Conservation (phyloP, 2,329 filamentous ascomycete species). For the Pseudogymnoascus sp. region DNA sequence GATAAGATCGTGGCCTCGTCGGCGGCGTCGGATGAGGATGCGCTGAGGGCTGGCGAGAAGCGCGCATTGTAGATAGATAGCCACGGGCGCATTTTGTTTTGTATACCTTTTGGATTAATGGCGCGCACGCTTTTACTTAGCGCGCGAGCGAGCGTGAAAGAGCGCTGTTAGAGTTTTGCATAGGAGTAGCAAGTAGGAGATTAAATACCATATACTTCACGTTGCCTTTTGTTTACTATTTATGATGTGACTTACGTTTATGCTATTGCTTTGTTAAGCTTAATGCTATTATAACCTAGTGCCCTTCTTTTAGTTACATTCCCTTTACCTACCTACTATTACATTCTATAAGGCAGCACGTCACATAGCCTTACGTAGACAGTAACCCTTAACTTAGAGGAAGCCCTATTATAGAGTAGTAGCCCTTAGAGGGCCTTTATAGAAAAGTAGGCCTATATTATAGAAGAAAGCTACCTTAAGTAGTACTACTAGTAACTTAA, state of each 20-base stretch:
- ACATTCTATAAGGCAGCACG: too few relatives aligned
- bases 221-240: not conserved
- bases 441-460: too few relatives aligned
- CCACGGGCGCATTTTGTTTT: not conserved
- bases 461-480: too few relatives aligned
- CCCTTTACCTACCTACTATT: too few relatives aligned
- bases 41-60: not conserved
- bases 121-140: not conserved
- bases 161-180: not conserved
- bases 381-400: too few relatives aligned
- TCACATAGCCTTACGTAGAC: too few relatives aligned
- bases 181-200: not conserved
- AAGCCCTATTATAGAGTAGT: too few relatives aligned
- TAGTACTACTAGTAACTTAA: too few relatives aligned
- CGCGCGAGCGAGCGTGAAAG: not conserved
- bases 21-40: not conserved
- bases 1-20: not conserved
- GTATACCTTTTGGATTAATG: not conserved
- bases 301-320: too few relatives aligned
- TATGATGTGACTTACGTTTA: not conserved
- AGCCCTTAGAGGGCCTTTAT: too few relatives aligned
- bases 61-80: not conserved
- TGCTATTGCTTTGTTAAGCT: too few relatives aligned
- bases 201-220: not conserved
- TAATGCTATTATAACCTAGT: too few relatives aligned